Base-by-base conservation (phyloP, 2,329 filamentous ascomycete species). In the Sporothrix mexicana region DNA sequence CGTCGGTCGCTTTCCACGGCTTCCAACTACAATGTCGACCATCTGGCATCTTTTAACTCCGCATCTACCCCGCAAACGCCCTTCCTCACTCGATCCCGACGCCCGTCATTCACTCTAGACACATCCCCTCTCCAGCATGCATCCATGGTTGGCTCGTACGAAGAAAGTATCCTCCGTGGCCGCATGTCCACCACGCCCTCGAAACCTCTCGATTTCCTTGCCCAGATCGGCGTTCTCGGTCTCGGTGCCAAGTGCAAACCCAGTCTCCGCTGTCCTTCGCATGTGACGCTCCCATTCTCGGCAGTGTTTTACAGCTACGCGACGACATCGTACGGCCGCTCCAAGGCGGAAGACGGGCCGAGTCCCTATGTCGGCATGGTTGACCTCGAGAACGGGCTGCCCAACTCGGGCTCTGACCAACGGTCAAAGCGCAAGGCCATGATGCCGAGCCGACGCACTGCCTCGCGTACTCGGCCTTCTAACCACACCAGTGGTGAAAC, bases 181-280 rank as follows among this genome's bases (percentile, higher is more conserved):
- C 90, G 96, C 75, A 99, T 99, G 96, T 98, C 96, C 41, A 98
- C 95, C 1, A 96, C 91, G 1, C 95, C 96, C 0, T 98, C 95
- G 0, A 95, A 93, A 76, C 95, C 96, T 6, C 84, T 99, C 6
- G 91, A 97, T 76, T 99, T 99, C 78, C 87, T 97, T 6, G 96
- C 96, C 41, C 94, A 98, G 79, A 98, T 99, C 73, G 96, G 96
- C 25, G 96, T 98, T 0, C 84, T 98, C 17, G 96, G 95, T 10
- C 91, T 91, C 77, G 95, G 95, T 8, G 20, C 73, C 36, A 92
- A 95, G 77, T 98, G 95, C 85, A 97, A 95, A 80, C 83, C 93
- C 1, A 95, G 88, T 77, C 85, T 98, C 20, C 90, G 90, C 74
- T 98, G 96, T 78, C 96, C 96, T 1, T 86, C 94, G 8, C 96